Evolutionary conservation across 768 basidiomycete species (phyloP), one percentile per base, ranked within the genome.

Genomic region (Wakefieldia striispora): DNA sequence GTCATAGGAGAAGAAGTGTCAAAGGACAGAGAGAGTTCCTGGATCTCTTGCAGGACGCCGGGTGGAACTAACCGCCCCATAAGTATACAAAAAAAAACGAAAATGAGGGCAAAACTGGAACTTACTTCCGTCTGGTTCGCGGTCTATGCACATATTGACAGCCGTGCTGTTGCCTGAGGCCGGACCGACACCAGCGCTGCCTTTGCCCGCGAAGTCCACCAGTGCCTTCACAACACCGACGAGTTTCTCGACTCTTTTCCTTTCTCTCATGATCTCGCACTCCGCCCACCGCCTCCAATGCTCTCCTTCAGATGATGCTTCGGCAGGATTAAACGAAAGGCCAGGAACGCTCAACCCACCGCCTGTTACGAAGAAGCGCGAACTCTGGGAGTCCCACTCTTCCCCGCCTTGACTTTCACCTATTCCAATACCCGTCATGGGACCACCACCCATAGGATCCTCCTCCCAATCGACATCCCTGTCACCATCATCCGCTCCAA

Each of bases 181-280:
- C 13, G 26, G 40, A 44, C 39, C 43, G 0, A 29, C 20, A n/a
- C 37, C 21, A 10, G 11, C 40, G 3, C 44, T 40, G 11, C 82
- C 61, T 52, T 69, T 80, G 35, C 74, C 74, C 23, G 86, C 73
- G 10, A 77, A 71, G 9, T 89, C 85, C 75, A 83, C 86, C 50
- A 90, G 65, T 10, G 75, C 67, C 47, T 79, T 79, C 24, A 88
- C 76, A 23, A 85, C 70, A 39, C 70, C 66, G 0, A 81, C 78
- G 26, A 90, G 72, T 50, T 76, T 79, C 53, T 86, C 86, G 11
- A 81, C 76, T 60, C 81, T 80, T 42, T 76, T 73, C 45, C 78
- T 74, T 65, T 89, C 88, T 5, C 27, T 89, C 70, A 54, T 70
- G 71, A 47, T 82, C 76, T 67, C 66, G 24, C 53, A 38, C 16